Evolutionary conservation across 2,329 filamentous ascomycete genomes (phyloP), one percentile per base, ranked within the genome.

Genomic region (Coniochaeta ligniaria): DNA sequence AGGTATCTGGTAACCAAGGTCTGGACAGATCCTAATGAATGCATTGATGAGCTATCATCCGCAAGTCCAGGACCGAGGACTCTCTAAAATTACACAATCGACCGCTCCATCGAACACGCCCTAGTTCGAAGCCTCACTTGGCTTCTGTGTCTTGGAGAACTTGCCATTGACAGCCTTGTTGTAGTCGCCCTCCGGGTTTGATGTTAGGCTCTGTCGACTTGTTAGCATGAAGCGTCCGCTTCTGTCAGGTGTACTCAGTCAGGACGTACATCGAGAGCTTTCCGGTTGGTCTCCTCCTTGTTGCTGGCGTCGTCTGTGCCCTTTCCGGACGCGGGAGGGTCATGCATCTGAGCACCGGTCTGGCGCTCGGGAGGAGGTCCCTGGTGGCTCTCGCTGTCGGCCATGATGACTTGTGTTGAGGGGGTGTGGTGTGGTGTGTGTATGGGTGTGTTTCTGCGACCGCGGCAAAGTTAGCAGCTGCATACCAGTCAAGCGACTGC

Each of bases 351-450:
- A 60, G 78, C 75, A 62, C 83, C 87, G 41, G 80, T 77, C 75
- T 91, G 90, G 66, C 73, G 71, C 77, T 90, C 86, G 31, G 90
- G 90, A 59, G 86, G 78, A 63, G 92, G 92, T 35, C 92, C 96
- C 76, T 96, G 83, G 71, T 87, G 87, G 73, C 90, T 89, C 75
- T 83, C 75, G 70, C 17, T 22, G 54, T 69, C 66, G 60, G 73
- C 87, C 89, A 92, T 91, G 69, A 65, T 86, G 72, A 66, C 62
- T 65, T 65, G 67, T 63, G 59, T 41, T 31, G 24, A n/a, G 24
- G 8, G 6, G 22, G 22, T 28, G 11, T n/a, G 47, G 43, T 41
- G 16, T 24, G 22, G 16, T 28, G 47, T 17, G 35, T 36, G 35
- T 31, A 14, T 26, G 16, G 8, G 45, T 50, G 45, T 50, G 20